Percentiles rank a stretch among this genome's conserved stretches.
These are phyloP conservation scores for Rosa rugosa DNA, from an alignment of 306 rosid genomes.

Conservation along the genomic window DNA sequence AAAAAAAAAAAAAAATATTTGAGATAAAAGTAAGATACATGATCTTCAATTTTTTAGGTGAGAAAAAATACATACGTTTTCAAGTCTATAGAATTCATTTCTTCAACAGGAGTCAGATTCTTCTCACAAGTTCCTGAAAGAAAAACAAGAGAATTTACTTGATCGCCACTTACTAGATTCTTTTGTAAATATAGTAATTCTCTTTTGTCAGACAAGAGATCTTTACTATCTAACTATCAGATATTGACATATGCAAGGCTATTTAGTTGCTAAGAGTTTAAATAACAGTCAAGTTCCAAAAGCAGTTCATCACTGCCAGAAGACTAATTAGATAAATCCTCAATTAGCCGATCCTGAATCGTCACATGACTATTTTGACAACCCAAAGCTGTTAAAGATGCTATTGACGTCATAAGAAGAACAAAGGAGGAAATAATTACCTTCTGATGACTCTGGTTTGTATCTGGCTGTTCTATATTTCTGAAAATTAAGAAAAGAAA, in stretches of 20 bases:
- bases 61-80: constrained; percentile 53
- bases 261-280: neutral
- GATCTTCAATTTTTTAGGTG: neutral
- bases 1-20: neutral
- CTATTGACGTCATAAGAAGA: constrained; percentile 7
- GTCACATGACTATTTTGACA: neutral
- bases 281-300: neutral
- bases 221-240: neutral
- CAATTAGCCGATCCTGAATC: neutral
- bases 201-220: neutral
- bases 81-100: constrained; percentile 62
- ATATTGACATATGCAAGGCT: neutral
- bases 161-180: constrained; percentile 1
- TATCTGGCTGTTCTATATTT: constrained; percentile 93
- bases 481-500: constrained; percentile 46
- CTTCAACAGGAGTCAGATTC: constrained; percentile 48
- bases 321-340: neutral
- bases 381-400: neutral
- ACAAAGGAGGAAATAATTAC: constrained; percentile 42
- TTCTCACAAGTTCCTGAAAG: constrained; percentile 62
- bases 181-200: neutral
- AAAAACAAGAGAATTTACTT: constrained; percentile 22
- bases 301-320: neutral
- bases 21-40: constrained; percentile 13
- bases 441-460: constrained; percentile 88